Evolutionary conservation across 208 protist genomes (phyloP).

Genomic region (Strigomonas galati): DNA sequence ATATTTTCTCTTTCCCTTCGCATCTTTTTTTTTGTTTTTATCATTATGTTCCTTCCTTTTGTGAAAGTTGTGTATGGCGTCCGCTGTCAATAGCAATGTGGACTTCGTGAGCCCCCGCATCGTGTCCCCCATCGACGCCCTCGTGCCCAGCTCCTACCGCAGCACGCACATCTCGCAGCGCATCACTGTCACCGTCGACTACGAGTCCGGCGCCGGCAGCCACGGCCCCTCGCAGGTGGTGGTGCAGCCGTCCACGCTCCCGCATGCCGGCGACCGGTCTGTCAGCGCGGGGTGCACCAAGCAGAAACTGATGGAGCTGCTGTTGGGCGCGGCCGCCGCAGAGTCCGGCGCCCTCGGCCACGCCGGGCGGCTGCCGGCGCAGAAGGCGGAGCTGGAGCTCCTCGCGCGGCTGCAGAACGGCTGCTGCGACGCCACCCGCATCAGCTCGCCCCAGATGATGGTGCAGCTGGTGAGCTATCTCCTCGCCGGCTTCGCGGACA

Average conservation of each 20-base stretch:
- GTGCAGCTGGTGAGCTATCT: conserved; percentile 24
- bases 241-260: conserved; percentile 14
- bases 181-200: conserved; percentile 18
- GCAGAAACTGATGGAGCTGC: conserved; percentile 40
- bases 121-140: conserved; percentile 19
- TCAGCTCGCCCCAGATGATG: conserved; percentile 22
- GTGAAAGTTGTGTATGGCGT: too few species aligned
- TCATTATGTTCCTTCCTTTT: conserved; percentile 7
- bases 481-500: conserved; percentile 21
- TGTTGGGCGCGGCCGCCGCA: conserved; percentile 22
- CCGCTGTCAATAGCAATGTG: not conserved
- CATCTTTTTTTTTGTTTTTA: conserved; percentile 11
- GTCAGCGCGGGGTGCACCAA: conserved; percentile 27
- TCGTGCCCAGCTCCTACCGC: conserved; percentile 27
- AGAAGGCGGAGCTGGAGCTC: conserved; percentile 22
- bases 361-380: conserved; percentile 17
- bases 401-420: conserved; percentile 24
- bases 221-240: conserved; percentile 8
- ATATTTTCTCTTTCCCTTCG: conserved; percentile 16
- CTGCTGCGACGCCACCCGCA: conserved; percentile 35
- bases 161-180: conserved; percentile 10
- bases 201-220: conserved; percentile 1
- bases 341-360: conserved; percentile 14
- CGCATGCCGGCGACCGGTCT: conserved; percentile 2
- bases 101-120: not conserved